phyloP scores from a whole-genome alignment of 176 grass and related monocot genomes.

The Guadua angustifolia region DNA sequence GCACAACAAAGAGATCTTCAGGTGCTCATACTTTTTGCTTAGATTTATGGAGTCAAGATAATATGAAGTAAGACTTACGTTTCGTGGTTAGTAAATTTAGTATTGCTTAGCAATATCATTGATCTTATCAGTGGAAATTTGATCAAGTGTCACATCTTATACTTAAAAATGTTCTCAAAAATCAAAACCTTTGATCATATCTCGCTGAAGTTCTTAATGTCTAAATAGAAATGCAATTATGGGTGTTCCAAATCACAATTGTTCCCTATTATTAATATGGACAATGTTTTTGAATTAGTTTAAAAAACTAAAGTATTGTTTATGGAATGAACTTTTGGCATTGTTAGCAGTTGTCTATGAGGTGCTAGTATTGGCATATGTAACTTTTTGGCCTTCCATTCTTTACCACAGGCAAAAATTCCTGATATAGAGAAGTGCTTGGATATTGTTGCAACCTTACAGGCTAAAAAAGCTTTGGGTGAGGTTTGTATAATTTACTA shows the following conservation, averaged over 20 bases:
- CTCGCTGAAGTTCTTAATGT: background rate
- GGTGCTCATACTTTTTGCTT: slow-evolving; percentile 48
- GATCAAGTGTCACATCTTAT: background rate
- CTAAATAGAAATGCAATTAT: background rate
- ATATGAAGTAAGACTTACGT: background rate
- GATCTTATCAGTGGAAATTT: slow-evolving; percentile 24
- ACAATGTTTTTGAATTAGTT: background rate
- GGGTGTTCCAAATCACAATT: background rate
- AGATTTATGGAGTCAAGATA: background rate
- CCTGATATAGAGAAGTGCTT: slow-evolving; percentile 97
- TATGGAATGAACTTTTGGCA: background rate
- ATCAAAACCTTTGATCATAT: background rate
- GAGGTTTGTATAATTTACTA: slow-evolving; percentile 70
- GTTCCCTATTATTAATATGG: slow-evolving; percentile 24
- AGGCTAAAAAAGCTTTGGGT: slow-evolving; percentile 71
- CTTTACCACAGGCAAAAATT: slow-evolving; percentile 86
- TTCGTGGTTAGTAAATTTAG: background rate
- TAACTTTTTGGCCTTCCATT: slow-evolving; percentile 23
- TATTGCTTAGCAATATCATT: background rate
- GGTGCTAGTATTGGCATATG: slow-evolving; percentile 11
- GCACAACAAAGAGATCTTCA: slow-evolving; percentile 98
- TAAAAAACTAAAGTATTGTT: background rate
- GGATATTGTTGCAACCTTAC: slow-evolving; percentile 74
- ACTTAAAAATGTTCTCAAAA: background rate
- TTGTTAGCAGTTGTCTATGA: background rate